phyloP scores from a whole-genome alignment of 441 rosid species.

The Corymbia citriodora region DNA sequence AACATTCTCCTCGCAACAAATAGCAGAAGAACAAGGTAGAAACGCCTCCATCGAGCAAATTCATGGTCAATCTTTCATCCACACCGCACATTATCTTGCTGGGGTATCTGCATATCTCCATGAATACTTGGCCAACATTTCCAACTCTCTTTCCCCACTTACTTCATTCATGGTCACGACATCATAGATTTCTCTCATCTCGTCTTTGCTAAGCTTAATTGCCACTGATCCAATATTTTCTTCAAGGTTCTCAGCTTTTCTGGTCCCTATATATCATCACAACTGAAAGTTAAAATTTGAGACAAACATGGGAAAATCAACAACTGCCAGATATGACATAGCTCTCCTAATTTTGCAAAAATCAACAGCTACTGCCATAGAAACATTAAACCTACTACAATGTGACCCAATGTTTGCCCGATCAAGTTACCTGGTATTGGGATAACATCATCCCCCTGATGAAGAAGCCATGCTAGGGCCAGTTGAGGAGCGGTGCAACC shows the following conservation, averaged over 20 bases:
- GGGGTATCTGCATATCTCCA: conserved; percentile 32
- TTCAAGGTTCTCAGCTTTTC: conserved; percentile 34
- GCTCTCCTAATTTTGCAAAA: not conserved
- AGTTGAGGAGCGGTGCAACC: conserved; percentile 37
- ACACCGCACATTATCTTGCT: not conserved
- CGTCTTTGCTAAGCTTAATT: conserved; percentile 15
- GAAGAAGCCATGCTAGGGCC: conserved; percentile 50
- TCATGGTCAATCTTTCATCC: not conserved
- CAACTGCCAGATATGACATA: not conserved
- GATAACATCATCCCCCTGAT: conserved; percentile 41
- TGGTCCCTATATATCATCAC: conserved; percentile 25
- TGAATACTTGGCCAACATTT: not conserved
- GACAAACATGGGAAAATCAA: not conserved
- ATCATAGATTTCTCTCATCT: conserved; percentile 23
- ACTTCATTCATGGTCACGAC: conserved; percentile 24
- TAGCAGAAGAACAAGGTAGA: not conserved
- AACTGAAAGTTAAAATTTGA: not conserved
- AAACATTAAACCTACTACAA: not conserved
- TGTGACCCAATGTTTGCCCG: not conserved
- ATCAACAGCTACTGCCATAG: not conserved
- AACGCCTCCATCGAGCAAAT: not conserved
- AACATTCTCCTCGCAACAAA: not conserved
- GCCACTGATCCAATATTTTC: conserved; percentile 27
- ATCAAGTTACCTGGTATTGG: conserved; percentile 40
- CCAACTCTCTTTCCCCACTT: conserved; percentile 14